Percentiles rank a stretch among this genome's conserved stretches.
These are phyloP conservation scores for Aristolochia californica DNA, from an alignment of 164 flowering plant species.

Conservation along the genomic window DNA sequence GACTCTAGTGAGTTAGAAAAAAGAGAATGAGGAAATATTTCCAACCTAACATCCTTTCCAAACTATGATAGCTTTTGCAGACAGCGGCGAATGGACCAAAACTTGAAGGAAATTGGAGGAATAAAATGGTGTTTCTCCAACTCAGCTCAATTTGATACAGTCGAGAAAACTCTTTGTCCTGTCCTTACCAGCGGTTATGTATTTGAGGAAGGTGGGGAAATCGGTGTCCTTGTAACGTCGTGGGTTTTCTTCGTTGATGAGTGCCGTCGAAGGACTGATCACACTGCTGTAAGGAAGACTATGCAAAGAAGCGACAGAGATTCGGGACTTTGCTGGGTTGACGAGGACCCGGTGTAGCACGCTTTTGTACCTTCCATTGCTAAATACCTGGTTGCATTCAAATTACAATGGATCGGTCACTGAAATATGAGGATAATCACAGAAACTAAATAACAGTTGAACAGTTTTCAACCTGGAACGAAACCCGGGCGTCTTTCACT, in stretches of 20 bases:
- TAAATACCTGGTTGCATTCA: conserved; percentile 45
- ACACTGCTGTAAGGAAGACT: conserved; percentile 32
- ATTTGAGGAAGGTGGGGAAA: conserved; percentile 47
- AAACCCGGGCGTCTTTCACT: too few species aligned
- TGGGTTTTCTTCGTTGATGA: conserved; percentile 42
- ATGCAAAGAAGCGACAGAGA: conserved; percentile 74
- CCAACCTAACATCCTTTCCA: too few species aligned
- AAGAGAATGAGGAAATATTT: too few species aligned
- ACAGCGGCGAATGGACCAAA: too few species aligned
- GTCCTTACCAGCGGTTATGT: conserved; percentile 46
- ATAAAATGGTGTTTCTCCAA: too few species aligned
- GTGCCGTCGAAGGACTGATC: conserved; percentile 43
- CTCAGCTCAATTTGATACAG: conserved; percentile 41
- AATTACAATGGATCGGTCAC: not conserved
- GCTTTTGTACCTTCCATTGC: conserved; percentile 88
- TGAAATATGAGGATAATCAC: not conserved
- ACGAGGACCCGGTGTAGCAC: conserved; percentile 65
- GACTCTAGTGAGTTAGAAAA: too few species aligned
- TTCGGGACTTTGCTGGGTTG: conserved; percentile 37
- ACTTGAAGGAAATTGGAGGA: too few species aligned
- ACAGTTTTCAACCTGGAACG: too few species aligned
- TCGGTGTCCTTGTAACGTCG: conserved; percentile 60
- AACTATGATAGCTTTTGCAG: too few species aligned
- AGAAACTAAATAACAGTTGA: too few species aligned
- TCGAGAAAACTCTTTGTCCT: conserved; percentile 62